Evolutionary conservation across 2,329 filamentous ascomycete genomes (phyloP), one percentile per base, ranked within the genome.

Genomic region (Stagonosporopsis vannaccii): DNA sequence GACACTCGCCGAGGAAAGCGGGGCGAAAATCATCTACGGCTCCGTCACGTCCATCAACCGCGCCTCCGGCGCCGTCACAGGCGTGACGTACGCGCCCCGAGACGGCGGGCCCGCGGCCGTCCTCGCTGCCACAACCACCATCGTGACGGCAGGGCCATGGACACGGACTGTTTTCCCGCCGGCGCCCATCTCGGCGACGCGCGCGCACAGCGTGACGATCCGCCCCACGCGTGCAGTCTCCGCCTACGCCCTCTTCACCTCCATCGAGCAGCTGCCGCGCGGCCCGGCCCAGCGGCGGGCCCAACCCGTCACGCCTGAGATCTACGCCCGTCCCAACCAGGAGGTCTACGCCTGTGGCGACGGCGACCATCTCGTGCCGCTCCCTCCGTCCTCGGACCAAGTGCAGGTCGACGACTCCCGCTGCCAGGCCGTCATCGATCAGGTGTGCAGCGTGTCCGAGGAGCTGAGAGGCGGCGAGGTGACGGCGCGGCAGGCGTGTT

Each of bases 311-410:
- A 88, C 91, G 23, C 95, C 95, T 0, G 95, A 99, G 75, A 95
- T 98, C 60, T 99, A 99, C 73, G 90, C 95, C 0, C 85, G 95
- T 4, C 93, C 93, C 0, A 90, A 92, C 72, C 85, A 90, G 51
- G 93, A 97, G 73, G 89, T 97, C 11, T 99, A 99, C 75, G 93
- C 92, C 0, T 99, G 95, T 72, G 95, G 92, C 40, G 93, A 97
- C 69, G 91, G 92, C 20, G 95, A 99, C 72, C 84, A 84, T 1
- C 75, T 82, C 3, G 83, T 91, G 0, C 89, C 91, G 0, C 82
- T 99, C 1, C 95, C 95, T 0, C 80, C 86, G 2, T 88, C 88
- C 0, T 87, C 90, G 3, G 90, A 91, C 62, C 82, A 88, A 6
- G 94, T 98, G 2, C 78, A 88, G 66, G 86, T 88, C 56, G 93